These are phyloP conservation scores for Linum usitatissimum DNA, from an alignment of 345 rosid genomes.

Conservation along the genomic window DNA sequence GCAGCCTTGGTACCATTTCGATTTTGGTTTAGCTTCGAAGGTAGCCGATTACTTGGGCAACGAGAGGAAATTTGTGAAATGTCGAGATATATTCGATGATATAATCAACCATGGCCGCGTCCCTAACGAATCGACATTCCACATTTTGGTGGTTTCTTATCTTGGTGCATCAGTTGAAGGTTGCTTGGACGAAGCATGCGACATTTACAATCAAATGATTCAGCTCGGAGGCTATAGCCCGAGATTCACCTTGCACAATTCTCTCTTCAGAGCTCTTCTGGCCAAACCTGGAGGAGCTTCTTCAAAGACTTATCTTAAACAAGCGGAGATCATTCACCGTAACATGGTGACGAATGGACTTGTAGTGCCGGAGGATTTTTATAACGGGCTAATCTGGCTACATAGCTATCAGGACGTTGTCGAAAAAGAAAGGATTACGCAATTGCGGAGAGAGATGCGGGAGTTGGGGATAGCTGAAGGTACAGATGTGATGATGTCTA, in stretches of 20 bases:
- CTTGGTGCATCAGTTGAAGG: constrained; percentile 59
- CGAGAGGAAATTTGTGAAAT: constrained; percentile 61
- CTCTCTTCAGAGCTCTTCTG: constrained; percentile 64
- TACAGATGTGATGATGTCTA: constrained; percentile 51
- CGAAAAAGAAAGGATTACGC: constrained; percentile 44
- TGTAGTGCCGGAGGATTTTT: constrained; percentile 64
- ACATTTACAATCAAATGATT: constrained; percentile 77
- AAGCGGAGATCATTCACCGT: constrained; percentile 76
- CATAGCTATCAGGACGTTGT: constrained; percentile 69
- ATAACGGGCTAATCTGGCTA: constrained; percentile 61
- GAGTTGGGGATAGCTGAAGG: constrained; percentile 49
- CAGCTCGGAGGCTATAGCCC: constrained; percentile 83
- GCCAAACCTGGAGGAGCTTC: constrained; percentile 42
- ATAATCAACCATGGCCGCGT: constrained; percentile 78
- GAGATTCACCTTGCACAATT: constrained; percentile 56
- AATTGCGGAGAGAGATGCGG: constrained; percentile 53
- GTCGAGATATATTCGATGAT: constrained; percentile 71
- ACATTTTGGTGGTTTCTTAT: constrained; percentile 67
- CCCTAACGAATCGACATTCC: constrained; percentile 84
- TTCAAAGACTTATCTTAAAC: constrained; percentile 53
- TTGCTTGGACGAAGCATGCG: constrained; percentile 66
- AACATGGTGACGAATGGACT: constrained; percentile 55
- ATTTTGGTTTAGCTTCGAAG: constrained; percentile 81
- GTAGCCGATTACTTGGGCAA: constrained; percentile 80
- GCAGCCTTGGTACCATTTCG: constrained; percentile 72